Evolutionary conservation across 768 basidiomycete genomes (phyloP).

Genomic region (Leccinum incarnatum): DNA sequence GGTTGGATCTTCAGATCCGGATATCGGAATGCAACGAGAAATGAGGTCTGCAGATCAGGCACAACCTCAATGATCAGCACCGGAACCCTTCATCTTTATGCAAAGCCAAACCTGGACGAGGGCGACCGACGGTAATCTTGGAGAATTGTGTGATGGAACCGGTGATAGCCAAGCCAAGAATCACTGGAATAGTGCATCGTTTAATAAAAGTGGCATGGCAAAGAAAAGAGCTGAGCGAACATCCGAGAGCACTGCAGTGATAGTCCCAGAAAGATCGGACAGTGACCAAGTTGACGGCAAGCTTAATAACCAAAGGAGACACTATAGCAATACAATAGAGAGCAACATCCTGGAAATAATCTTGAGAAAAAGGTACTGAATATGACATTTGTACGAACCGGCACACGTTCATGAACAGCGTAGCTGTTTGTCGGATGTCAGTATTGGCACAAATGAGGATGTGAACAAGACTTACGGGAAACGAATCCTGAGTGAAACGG

Average conservation of each 20-base stretch:
- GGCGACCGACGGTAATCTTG: slow-evolving; percentile 87
- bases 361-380: neutral
- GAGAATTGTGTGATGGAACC: slow-evolving; percentile 81
- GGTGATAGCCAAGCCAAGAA: slow-evolving; percentile 72
- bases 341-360: slow-evolving; percentile 39
- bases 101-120: slow-evolving; percentile 65
- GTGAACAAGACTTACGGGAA: slow-evolving; percentile 22
- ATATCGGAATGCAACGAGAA: slow-evolving; percentile 58
- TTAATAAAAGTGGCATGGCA: slow-evolving; percentile 2
- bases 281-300: slow-evolving; percentile 66
- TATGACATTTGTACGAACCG: slow-evolving; percentile 43
- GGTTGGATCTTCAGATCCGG: slow-evolving; percentile 61
- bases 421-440: slow-evolving; percentile 41
- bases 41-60: slow-evolving; percentile 23
- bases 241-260: slow-evolving; percentile 59
- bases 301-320: slow-evolving; percentile 68
- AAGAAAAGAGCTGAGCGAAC: slow-evolving; percentile 37
- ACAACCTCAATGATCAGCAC: neutral
- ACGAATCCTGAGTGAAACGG: slow-evolving; percentile 16
- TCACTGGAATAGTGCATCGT: slow-evolving; percentile 40
- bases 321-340: slow-evolving; percentile 55
- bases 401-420: slow-evolving; percentile 74
- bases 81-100: neutral
- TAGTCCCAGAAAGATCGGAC: slow-evolving; percentile 88
- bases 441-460: neutral